Conservation (phyloP, 2,329 filamentous ascomycete genomes). For the Cercospora berteroae region DNA sequence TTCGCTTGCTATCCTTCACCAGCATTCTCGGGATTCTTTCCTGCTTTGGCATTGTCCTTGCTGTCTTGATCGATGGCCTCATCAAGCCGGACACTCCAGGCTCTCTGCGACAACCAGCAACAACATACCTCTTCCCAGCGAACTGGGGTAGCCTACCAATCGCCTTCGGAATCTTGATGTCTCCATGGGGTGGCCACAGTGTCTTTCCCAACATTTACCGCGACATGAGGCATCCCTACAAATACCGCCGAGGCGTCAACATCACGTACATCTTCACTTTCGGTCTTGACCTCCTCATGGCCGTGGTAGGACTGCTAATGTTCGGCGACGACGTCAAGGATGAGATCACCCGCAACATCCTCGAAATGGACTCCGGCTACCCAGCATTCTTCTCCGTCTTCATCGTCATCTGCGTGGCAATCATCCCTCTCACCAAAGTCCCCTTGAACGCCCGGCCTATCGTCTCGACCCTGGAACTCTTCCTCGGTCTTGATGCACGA, state of each 20-base stretch:
- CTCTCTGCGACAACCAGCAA: constrained; percentile 76
- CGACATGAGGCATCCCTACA: constrained; percentile 78
- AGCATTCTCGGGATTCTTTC: constrained; percentile 90
- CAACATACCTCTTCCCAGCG: constrained; percentile 75
- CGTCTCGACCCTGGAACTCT: constrained; percentile 76
- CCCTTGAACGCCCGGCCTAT: constrained; percentile 69
- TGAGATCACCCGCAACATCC: constrained; percentile 87
- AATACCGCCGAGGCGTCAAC: constrained; percentile 71
- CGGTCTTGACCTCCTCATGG: constrained; percentile 75
- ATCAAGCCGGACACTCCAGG: constrained; percentile 76
- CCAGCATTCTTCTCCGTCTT: constrained; percentile 70
- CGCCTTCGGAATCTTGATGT: constrained; percentile 87
- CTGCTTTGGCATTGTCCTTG: constrained; percentile 81
- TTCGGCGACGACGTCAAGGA: constrained; percentile 87
- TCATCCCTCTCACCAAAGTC: constrained; percentile 95
- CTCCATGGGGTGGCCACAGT: constrained; percentile 67
- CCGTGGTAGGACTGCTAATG: constrained; percentile 84
- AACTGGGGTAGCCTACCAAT: constrained; percentile 87
- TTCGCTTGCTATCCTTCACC: constrained; percentile 82
- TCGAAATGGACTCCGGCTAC: constrained; percentile 63
- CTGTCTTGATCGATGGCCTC: constrained; percentile 82
- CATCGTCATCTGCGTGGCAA: constrained; percentile 81
- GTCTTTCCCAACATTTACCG: constrained; percentile 84
- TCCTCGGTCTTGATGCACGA: constrained; percentile 67
- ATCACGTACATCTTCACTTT: constrained; percentile 84